Base-by-base conservation (phyloP, 1,139 yeast genomes). In the Zygosaccharomyces pseudobailii region DNA sequence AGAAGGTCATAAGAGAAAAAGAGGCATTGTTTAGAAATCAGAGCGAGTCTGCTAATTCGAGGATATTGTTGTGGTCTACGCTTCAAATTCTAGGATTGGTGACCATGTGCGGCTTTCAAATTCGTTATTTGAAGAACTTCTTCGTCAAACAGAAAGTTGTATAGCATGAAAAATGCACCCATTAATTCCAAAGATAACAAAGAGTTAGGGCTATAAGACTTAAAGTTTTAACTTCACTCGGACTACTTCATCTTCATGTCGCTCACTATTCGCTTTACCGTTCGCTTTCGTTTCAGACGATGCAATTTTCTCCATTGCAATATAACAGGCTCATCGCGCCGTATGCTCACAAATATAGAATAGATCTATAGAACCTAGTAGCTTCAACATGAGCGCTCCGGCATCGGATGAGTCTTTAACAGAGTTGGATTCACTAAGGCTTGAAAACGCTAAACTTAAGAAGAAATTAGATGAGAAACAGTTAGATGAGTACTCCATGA, bases 81-180 rank as follows among this genome's bases (percentile, higher is more conserved):
- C 51, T 79, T 7, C 85, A 81, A 59, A 53, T 76, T 3, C 45
- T 69, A 8, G 76, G 74, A 0, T 60, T 80, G 36, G 54, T 71
- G 6, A 62, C 66, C 6, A 75, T 82, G 3, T 81, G 89, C 52
- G 69, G 72, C 10, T 79, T 84, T 74, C 92, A 85, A 65, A 61
- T 83, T 51, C 68, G 73, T 48, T 82, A 80, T 47, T 69, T 83
- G 56, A 78, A 78, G 59, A 68, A 76, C 40, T 80, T 82, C 71
- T 82, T 82, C 61, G 73, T 79, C 47, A 82, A 81, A 63, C 82
- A 79, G 56, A 82, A 81, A 64, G 71, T 79, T 30, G 73, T 78
- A 32, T 79, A 67, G 56, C 4, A 6, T 13, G 22, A 20, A 22
- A 6, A 36, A 25, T 24, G 27, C 22, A 13, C n/a, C 3, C 27